Base-by-base conservation (phyloP, 345 rosid genomes). In the Camelina hispida region DNA sequence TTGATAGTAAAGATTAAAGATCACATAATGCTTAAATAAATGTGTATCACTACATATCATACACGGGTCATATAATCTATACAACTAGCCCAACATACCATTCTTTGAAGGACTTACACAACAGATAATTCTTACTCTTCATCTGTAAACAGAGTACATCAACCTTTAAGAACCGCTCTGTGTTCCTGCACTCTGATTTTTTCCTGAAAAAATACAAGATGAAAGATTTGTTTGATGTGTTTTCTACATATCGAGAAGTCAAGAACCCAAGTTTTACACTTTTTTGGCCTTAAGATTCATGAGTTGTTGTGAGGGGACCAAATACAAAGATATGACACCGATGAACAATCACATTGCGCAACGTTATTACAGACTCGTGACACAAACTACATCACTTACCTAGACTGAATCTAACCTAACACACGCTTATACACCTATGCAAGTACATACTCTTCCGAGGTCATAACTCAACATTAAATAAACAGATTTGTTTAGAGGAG, bases 391-490 rank as follows among this genome's bases (percentile, higher is more conserved):
- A 76, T 69, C 70, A 69, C 48, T 69, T 55, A 53, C 70, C 64
- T 52, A 58, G 43, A 77, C 52, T 15, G 35, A 70, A 55, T 70
- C 75, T 77, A 69, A 69, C 75, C 80, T 69, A 76, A 69, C 66
- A 62, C 59, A 9, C 59, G 28, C 35, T 54, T 53, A 16, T 69
- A 3, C 75, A 69, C 65, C 57, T 62, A 66, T 11, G 51, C 66
- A 53, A 54, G 23, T 50, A 37, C 67, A 74, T 48, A 14, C 48
- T 17, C 4, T 37, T 23, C 18, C 25, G 10, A 73, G 22, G 63
- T 72, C 64, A 73, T 65, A 74, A 56, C 50, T 57, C 35, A 65
- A 28, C 51, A 32, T 9, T 5, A 9, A 12, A 15, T n/a, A 23
- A 6, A 0, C 16, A 35, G 22, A 32, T 7, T 56, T 13, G 40